Percentiles rank a stretch among this genome's conserved stretches.
These are phyloP conservation scores for Cyclotella baltica DNA, from an alignment of 108 stramenopile species.

Conservation along the genomic window DNA sequence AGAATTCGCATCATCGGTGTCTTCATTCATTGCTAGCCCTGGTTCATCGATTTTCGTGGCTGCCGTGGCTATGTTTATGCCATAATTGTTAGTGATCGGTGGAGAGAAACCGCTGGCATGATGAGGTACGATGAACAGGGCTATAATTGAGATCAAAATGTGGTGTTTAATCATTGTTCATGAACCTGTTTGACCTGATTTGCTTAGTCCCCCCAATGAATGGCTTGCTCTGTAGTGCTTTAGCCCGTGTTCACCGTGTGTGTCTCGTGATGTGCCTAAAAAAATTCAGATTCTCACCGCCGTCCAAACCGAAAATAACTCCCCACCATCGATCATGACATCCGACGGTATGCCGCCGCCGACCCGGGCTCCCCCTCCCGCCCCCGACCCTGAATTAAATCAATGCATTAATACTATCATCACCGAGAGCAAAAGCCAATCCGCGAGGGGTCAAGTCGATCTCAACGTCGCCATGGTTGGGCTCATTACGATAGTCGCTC, in stretches of 20 bases:
- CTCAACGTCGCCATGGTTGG: conserved; percentile 11
- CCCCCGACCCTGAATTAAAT: conserved; percentile 16
- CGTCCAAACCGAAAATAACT: not conserved
- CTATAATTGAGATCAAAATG: no score
- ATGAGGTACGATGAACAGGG: no score
- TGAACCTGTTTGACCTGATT: no score
- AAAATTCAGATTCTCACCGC: not conserved
- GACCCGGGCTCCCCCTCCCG: conserved; percentile 8
- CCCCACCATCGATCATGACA: not conserved
- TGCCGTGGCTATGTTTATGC: no score
- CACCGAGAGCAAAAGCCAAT: not conserved
- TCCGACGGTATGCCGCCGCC: not conserved
- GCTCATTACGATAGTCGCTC: not conserved
- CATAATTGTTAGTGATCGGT: no score
- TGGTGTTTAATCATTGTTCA: no score
- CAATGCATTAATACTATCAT: conserved; percentile 17
- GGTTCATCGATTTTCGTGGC: not conserved
- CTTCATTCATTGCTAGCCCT: not conserved
- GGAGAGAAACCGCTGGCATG: no score
- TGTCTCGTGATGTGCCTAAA: no score
- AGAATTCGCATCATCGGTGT: not conserved
- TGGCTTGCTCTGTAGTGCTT: no score
- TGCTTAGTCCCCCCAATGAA: no score
- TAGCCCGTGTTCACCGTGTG: no score
- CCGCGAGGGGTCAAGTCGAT: conserved; percentile 7